Percentiles rank a stretch among this genome's conserved stretches.
phyloP scores from a whole-genome alignment of 2,329 filamentous ascomycete genomes.

The Aspergillus novofumigatus region DNA sequence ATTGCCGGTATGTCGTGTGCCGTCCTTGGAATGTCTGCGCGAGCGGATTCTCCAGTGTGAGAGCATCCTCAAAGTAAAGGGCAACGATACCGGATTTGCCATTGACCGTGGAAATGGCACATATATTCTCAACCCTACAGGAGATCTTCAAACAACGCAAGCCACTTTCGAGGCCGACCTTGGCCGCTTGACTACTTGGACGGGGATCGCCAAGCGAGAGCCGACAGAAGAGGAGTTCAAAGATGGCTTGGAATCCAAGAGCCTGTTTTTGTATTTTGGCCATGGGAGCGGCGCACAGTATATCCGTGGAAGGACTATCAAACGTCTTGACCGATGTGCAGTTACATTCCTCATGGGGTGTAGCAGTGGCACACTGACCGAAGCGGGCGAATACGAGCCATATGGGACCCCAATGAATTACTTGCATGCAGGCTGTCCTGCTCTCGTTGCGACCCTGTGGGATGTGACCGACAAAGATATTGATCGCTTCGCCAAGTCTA shows the following conservation, averaged over 20 bases:
- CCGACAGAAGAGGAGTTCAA: conserved; percentile 79
- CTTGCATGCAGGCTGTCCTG: conserved; percentile 79
- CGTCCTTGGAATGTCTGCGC: conserved; percentile 77
- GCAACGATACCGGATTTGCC: conserved; percentile 43
- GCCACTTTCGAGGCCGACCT: conserved; percentile 67
- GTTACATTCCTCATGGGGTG: conserved; percentile 91
- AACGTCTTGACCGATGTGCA: conserved; percentile 72
- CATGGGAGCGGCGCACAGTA: conserved; percentile 95
- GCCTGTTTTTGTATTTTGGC: conserved; percentile 87
- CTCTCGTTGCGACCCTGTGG: conserved; percentile 90
- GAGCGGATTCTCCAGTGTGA: conserved; percentile 62
- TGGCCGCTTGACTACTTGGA: conserved; percentile 56
- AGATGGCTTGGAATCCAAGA: conserved; percentile 58
- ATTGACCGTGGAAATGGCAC: conserved; percentile 45
- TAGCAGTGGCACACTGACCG: conserved; percentile 74
- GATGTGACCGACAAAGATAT: conserved; percentile 98
- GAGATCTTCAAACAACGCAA: conserved; percentile 78
- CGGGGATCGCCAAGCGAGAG: conserved; percentile 60
- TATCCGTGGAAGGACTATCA: conserved; percentile 78
- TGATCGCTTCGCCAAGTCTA: conserved; percentile 77
- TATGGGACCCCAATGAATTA: conserved; percentile 88
- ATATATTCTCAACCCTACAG: conserved; percentile 86
- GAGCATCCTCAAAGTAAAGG: conserved; percentile 18
- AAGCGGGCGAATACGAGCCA: conserved; percentile 85
- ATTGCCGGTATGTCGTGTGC: conserved; percentile 78